A percentile compares a stretch with the other conserved stretches of the same genome.
Conservation (phyloP, 371 early-diverging fungal genomes). For the Mortierella sp. region DNA sequence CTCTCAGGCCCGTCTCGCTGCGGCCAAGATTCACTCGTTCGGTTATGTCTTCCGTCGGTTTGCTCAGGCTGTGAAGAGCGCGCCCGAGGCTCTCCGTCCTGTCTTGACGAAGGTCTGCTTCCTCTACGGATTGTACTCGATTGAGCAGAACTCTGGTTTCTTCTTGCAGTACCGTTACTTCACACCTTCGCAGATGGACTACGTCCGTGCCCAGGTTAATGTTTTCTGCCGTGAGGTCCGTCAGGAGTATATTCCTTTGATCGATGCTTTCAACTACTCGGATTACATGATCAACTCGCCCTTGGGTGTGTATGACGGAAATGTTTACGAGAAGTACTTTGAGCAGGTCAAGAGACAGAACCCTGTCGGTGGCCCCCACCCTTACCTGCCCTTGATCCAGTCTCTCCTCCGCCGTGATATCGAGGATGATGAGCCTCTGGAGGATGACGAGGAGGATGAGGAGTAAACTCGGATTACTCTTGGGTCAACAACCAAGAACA, state of each 20-base stretch:
- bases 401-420: conserved; percentile 79
- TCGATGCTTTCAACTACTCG: conserved; percentile 88
- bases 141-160: conserved; percentile 86
- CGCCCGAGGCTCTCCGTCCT: conserved; percentile 60
- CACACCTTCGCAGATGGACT: conserved; percentile 76
- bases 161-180: conserved; percentile 91
- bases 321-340: conserved; percentile 91
- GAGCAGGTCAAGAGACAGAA: conserved; percentile 82
- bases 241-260: conserved; percentile 85
- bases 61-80: conserved; percentile 76
- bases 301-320: conserved; percentile 89
- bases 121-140: conserved; percentile 87
- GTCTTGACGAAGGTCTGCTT: conserved; percentile 76
- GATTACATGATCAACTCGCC: conserved; percentile 94
- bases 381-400: conserved; percentile 89
- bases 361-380: conserved; percentile 76
- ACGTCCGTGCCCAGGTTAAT: conserved; percentile 73
- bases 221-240: conserved; percentile 78
- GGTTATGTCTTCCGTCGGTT: conserved; percentile 91
- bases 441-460: conserved; percentile 67
- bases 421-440: conserved; percentile 62
- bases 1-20: conserved; percentile 84
- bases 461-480: too few relatives aligned
- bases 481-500: conserved; percentile 56
- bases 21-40: conserved; percentile 88